phyloP scores from a whole-genome alignment of 139 green algal species.

The Astrephomene gubernaculifera region DNA sequence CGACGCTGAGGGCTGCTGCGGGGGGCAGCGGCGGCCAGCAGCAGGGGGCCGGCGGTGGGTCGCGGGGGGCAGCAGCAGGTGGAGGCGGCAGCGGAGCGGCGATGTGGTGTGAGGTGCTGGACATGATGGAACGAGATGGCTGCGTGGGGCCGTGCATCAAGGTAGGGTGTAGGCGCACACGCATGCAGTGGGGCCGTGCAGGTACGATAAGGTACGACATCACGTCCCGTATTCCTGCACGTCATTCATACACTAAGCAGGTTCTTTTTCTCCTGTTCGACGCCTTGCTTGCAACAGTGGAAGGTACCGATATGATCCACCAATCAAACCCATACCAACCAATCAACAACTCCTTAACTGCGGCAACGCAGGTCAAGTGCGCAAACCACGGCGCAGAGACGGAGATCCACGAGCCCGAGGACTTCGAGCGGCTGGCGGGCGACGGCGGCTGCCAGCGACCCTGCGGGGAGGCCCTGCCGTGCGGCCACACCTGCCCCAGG shows the following conservation, averaged over 20 bases:
- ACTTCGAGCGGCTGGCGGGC: constrained; percentile 62
- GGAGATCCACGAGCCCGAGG: constrained; percentile 26
- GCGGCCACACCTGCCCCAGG: constrained; percentile 73
- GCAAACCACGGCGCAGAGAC: constrained; percentile 63
- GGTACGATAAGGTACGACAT: too few species aligned
- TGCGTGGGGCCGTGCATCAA: constrained; percentile 53
- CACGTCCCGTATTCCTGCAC: too few species aligned
- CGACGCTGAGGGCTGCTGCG: constrained; percentile 39
- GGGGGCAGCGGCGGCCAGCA: not conserved
- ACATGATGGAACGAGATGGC: constrained; percentile 49
- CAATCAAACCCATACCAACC: too few species aligned
- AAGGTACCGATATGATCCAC: too few species aligned
- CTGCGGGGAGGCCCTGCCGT: constrained; percentile 64
- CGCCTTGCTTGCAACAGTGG: too few species aligned
- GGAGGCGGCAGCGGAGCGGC: not conserved
- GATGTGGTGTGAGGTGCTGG: constrained; percentile 70
- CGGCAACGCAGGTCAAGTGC: constrained; percentile 63
- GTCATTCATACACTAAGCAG: too few species aligned
- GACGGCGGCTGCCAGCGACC: constrained; percentile 73
- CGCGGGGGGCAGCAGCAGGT: not conserved
- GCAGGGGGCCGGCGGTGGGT: too few species aligned
- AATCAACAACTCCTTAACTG: too few species aligned
- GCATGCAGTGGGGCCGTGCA: too few species aligned
- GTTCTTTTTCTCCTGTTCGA: too few species aligned
- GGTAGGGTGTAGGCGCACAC: constrained; percentile 41